Evolutionary conservation across 2,329 filamentous ascomycete genomes (phyloP).

Genomic region (Calonectria hongkongensis): DNA sequence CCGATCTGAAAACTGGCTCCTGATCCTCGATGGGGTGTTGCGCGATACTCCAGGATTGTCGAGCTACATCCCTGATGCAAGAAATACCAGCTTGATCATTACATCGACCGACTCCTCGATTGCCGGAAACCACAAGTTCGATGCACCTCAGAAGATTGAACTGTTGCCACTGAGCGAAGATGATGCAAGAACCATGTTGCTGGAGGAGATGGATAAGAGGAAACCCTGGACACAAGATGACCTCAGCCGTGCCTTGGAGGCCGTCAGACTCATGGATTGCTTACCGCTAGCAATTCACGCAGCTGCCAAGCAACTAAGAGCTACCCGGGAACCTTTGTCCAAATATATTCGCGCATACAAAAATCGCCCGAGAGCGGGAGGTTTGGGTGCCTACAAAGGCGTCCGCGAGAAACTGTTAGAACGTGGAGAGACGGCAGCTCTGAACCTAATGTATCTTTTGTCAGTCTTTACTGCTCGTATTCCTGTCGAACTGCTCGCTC

Average conservation of each 20-base stretch:
- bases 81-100: conserved; percentile 50
- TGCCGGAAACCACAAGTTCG: conserved; percentile 49
- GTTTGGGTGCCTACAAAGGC: conserved; percentile 50
- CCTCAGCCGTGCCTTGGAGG: conserved; percentile 45
- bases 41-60: conserved; percentile 45
- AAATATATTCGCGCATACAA: conserved; percentile 52
- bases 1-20: conserved; percentile 49
- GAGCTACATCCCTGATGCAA: conserved; percentile 48
- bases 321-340: conserved; percentile 49
- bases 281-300: conserved; percentile 49
- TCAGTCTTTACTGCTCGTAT: conserved; percentile 51
- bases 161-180: conserved; percentile 45
- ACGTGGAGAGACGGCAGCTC: conserved; percentile 50
- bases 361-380: conserved; percentile 47
- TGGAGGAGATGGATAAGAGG: conserved; percentile 52
- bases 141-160: conserved; percentile 51
- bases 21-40: conserved; percentile 52
- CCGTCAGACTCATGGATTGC: conserved; percentile 47
- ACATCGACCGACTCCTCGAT: conserved; percentile 53
- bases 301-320: conserved; percentile 47
- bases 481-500: conserved; percentile 52
- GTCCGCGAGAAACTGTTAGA: conserved; percentile 49
- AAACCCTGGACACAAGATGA: conserved; percentile 51
- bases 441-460: conserved; percentile 52
- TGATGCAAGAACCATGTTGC: conserved; percentile 44